Evolutionary conservation across 257 asterid species (phyloP), one percentile per base, ranked within the genome.

Genomic region (Echites panduratus): DNA sequence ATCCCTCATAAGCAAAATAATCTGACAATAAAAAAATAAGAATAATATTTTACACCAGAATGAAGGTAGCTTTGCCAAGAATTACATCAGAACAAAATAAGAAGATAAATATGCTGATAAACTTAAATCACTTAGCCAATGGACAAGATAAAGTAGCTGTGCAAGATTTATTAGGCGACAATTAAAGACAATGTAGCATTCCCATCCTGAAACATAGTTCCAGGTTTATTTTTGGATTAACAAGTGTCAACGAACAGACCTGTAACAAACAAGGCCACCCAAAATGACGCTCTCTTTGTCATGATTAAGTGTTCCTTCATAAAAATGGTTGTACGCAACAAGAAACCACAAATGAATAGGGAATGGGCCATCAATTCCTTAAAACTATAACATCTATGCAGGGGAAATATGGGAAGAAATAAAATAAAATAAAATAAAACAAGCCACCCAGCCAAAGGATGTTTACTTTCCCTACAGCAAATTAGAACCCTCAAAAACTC

Each of bases 51-150:
- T 20, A 2, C 19, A 35, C 19, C 48, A 19, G 22, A 63, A 32
- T 20, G 12, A 63, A 63, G 22, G 49, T 7, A 35, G 9, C 27
- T 19, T 6, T 2, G 3, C 3, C 17, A 38, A 63, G 6, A 63
- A 63, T 38, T 63, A 59, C 68, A 63, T 20, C 68, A 63, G n/a
- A 63, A 63, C 38, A 48, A 63, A 40, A 63, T 19, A 63, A 38
- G 17, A 38, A 35, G 27, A 35, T 32, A 62, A 5, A 62, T 17
- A 26, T 16, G 47, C 26, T 5, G 68, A 9, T 32, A 62, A 62
- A 62, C 14, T 38, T 62, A 22, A 47, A 61, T n/a, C 29, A 54
- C 27, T 6, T 54, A 20, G 29, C 35, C 32, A 56, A 9, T 24
- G 16, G 35, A 22, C 35, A 22, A 56, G 63, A 50, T 4, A 50